Base-by-base conservation (phyloP, 75 land plant genomes). In the Pseudotsuga menziesii region DNA sequence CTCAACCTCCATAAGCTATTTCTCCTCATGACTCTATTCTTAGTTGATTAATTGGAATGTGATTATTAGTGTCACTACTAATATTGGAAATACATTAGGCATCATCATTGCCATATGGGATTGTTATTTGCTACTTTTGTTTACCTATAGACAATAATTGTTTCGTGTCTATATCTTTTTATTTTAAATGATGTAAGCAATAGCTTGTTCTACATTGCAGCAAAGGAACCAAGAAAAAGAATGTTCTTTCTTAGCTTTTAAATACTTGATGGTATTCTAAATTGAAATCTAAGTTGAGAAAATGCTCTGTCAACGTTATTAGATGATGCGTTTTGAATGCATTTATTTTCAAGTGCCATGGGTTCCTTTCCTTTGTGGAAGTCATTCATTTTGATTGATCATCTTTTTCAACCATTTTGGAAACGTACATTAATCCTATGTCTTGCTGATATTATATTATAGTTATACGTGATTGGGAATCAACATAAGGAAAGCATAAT, bases 371-470 rank as follows among this genome's bases (percentile, higher is more conserved):
- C 23, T 23, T 58, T n/a, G 61, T 58, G 23, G 23, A 20, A n/a
- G 61, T 3, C 69, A 17, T 64, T 64, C 39, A 2, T 36, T 32
- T 32, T 15, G 69, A 32, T 64, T 64, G 69, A 64, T 7, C 17
- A 64, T 64, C 35, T n/a, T 64, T 64, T 36, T 29, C 17, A 64
- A 5, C 62, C 69, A 64, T 63, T 32, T 7, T 44, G 52, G 52
- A 44, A 44, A 44, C 52, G 8, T 44, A 44, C 7, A 44, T 44
- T 5, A 20, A 5, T 64, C 69, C 6, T 64, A 39, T 64, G 15
- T 19, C 39, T 64, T 64, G 69, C 39, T 64, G 69, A 36, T 64
- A 15, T 64, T n/a, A n/a, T n/a, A n/a, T n/a, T n/a, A n/a, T n/a
- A n/a, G 4, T 36, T 32, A 20, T 32, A 32, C 19, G 69, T 32